Conservation (phyloP, 2,329 filamentous ascomycete species). For the Penicillium sp. region DNA sequence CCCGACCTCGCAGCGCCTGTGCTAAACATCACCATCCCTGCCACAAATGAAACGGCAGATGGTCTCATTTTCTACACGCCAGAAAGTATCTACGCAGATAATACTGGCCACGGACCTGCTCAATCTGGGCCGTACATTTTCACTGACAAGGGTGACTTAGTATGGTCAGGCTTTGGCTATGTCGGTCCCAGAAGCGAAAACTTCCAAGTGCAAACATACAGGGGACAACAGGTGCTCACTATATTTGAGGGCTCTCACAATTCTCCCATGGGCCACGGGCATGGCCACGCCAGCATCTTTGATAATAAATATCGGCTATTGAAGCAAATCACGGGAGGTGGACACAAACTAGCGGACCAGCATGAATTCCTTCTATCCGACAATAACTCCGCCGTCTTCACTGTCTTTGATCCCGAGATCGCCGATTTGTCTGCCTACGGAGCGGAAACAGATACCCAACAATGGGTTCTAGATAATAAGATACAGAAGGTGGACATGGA, state of each 20-base stretch:
- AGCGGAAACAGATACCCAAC: slow-evolving; percentile 6
- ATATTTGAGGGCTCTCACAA: slow-evolving; percentile 20
- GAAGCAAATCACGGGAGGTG: slow-evolving; percentile 13
- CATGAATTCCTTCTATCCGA: slow-evolving; percentile 16
- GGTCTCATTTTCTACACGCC: slow-evolving; percentile 16
- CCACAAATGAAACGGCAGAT: slow-evolving; percentile 6
- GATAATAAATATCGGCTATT: slow-evolving; percentile 10
- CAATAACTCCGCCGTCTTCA: slow-evolving; percentile 10
- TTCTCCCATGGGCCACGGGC: slow-evolving; percentile 15
- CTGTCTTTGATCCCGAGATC: slow-evolving; percentile 14
- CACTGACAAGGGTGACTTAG: slow-evolving; percentile 12
- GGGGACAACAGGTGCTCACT: slow-evolving; percentile 11
- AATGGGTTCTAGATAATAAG: slow-evolving; percentile 16
- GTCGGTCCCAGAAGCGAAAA: slow-evolving; percentile 16
- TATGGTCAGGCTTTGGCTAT: slow-evolving; percentile 15
- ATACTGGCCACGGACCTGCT: slow-evolving; percentile 11
- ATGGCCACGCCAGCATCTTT: slow-evolving; percentile 14
- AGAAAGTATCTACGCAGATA: slow-evolving; percentile 9
- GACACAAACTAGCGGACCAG: slow-evolving; percentile 13
- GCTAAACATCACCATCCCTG: slow-evolving; percentile 12
- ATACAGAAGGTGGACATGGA: slow-evolving; percentile 15
- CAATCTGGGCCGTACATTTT: slow-evolving; percentile 15
- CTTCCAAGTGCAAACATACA: slow-evolving; percentile 13
- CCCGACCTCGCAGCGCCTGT: slow-evolving; percentile 10
- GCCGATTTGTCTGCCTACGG: slow-evolving; percentile 12